Evolutionary conservation across 2,329 filamentous ascomycete species (phyloP).

Genomic region (Albifimbria verrucaria): DNA sequence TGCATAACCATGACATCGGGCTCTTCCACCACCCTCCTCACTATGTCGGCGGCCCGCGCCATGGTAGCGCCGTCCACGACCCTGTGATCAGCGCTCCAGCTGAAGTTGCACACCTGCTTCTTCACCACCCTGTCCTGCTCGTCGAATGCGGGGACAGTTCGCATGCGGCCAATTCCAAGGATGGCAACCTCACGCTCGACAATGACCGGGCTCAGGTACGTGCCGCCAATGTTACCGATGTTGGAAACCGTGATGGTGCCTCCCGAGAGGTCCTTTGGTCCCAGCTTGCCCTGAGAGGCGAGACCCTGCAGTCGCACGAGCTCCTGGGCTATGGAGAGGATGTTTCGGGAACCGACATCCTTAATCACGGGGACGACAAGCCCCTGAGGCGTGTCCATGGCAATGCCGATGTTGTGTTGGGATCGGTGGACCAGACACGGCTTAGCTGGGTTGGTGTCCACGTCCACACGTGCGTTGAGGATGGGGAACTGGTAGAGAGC

Average conservation of each 20-base stretch:
- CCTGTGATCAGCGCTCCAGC: constrained; percentile 94
- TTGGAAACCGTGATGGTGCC: constrained; percentile 96
- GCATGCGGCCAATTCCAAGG: constrained; percentile 79
- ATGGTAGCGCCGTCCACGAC: constrained; percentile 94
- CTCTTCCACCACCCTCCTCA: constrained; percentile 75
- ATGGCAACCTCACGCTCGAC: constrained; percentile 91
- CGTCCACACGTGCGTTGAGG: constrained; percentile 81
- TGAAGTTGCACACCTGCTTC: constrained; percentile 83
- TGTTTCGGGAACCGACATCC: constrained; percentile 73
- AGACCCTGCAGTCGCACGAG: constrained; percentile 69
- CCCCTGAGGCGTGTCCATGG: constrained; percentile 88
- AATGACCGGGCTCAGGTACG: constrained; percentile 86
- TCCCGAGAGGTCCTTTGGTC: constrained; percentile 71
- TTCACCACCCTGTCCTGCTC: constrained; percentile 59
- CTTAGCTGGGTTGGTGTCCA: constrained; percentile 51
- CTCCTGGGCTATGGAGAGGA: constrained; percentile 75
- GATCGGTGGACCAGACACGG: constrained; percentile 75
- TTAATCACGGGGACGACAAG: constrained; percentile 90
- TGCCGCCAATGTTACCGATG: constrained; percentile 91
- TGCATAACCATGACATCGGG: constrained; percentile 85
- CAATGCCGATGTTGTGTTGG: constrained; percentile 92
- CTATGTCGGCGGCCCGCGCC: constrained; percentile 82
- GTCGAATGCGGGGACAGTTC: constrained; percentile 76
- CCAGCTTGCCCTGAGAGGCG: constrained; percentile 71
- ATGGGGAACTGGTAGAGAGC: constrained; percentile 78